These are phyloP conservation scores for Bolboschoenus planiculmis DNA, from an alignment of 176 grass and related monocot species.

Conservation along the genomic window DNA sequence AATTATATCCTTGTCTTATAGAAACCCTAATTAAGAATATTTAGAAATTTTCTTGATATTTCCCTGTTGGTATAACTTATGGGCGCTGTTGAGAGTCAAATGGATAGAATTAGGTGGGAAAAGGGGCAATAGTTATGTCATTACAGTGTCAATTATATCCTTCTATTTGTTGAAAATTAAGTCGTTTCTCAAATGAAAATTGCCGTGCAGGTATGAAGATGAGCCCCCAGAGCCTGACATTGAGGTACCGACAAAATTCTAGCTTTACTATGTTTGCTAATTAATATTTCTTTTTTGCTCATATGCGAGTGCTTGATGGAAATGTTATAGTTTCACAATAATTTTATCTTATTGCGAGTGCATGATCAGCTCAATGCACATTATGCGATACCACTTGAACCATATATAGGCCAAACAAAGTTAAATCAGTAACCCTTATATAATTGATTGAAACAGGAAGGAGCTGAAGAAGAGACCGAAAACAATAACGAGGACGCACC, in stretches of 20 bases:
- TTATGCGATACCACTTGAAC: background rate
- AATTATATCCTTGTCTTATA: background rate
- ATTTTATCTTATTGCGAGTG: background rate
- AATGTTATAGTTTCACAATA: background rate
- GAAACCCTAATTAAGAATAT: background rate
- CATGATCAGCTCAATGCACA: background rate
- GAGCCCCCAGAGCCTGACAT: constrained; percentile 67
- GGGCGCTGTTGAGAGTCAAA: background rate
- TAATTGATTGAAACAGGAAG: constrained; percentile 39
- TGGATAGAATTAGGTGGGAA: background rate
- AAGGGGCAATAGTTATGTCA: background rate
- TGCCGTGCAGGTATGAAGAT: constrained; percentile 55
- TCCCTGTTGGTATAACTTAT: no score
- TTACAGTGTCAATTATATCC: background rate
- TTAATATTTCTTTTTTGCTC: background rate
- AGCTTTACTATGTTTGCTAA: background rate
- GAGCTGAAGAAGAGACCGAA: constrained; percentile 56
- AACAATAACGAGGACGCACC: constrained; percentile 67
- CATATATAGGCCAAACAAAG: background rate
- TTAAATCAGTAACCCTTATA: background rate
- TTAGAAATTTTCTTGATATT: background rate
- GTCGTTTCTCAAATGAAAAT: background rate
- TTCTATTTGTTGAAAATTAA: background rate
- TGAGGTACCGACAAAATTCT: constrained; percentile 35
- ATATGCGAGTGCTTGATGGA: background rate